Percentiles rank a stretch among this genome's conserved stretches.
These are phyloP conservation scores for Monosporascus sp. DNA, from an alignment of 2,329 filamentous ascomycete genomes.

Conservation along the genomic window DNA sequence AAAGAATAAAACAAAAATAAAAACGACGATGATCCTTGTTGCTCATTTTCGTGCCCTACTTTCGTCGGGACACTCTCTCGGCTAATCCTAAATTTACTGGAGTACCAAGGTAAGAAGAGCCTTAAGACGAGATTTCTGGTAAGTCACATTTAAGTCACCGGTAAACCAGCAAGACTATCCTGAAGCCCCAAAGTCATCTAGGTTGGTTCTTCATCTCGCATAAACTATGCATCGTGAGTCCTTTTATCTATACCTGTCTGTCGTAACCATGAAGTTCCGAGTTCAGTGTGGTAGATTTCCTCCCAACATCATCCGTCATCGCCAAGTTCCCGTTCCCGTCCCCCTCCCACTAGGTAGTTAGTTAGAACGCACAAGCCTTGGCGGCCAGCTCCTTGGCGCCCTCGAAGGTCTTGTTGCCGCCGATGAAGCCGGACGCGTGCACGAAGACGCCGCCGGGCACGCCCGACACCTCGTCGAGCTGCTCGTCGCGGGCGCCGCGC, in stretches of 20 bases:
- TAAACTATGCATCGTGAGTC: too few relatives aligned
- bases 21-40: too few relatives aligned
- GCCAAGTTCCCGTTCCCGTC: neutral
- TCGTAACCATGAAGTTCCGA: neutral
- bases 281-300: too few relatives aligned
- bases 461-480: constrained; percentile 67
- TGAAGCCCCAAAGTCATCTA: too few relatives aligned
- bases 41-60: too few relatives aligned
- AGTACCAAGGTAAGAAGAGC: too few relatives aligned
- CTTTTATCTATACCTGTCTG: neutral
- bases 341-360: neutral
- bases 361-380: constrained; percentile 56
- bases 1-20: neutral
- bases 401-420: constrained; percentile 87
- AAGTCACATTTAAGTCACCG: too few relatives aligned
- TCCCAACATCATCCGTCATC: neutral
- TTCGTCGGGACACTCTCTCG: too few relatives aligned
- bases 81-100: too few relatives aligned
- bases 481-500: constrained; percentile 83
- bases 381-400: constrained; percentile 81
- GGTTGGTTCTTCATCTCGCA: too few relatives aligned
- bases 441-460: constrained; percentile 80
- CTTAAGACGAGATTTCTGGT: too few relatives aligned
- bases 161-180: too few relatives aligned
- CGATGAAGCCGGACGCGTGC: constrained; percentile 92